Evolutionary conservation across 148 eudicot species (phyloP).

Genomic region (Camellia japonica): DNA sequence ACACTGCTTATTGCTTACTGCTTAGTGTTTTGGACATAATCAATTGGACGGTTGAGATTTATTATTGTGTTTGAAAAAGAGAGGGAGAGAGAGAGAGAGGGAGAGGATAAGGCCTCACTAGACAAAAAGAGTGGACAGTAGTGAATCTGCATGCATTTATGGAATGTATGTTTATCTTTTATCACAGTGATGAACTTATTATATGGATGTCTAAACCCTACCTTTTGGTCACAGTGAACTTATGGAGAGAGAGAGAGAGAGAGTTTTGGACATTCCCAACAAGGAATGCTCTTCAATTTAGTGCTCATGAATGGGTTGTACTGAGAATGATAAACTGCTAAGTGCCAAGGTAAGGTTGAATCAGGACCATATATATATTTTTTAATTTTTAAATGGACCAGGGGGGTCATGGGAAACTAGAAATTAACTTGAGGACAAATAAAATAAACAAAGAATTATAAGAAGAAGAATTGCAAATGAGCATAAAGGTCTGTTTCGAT

Average conservation of each 20-base stretch:
- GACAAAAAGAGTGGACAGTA: neutral
- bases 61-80: too few relatives aligned
- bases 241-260: neutral
- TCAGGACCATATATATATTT: neutral
- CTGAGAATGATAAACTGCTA: conserved; percentile 9
- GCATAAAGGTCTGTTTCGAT: too few relatives aligned
- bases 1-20: neutral
- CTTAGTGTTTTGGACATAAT: neutral
- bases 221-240: conserved; percentile 3
- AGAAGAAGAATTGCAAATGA: too few relatives aligned
- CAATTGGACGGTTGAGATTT: conserved; percentile 5
- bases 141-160: conserved; percentile 17
- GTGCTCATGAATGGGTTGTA: conserved; percentile 5
- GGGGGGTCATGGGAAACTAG: neutral
- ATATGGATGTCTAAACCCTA: conserved; percentile 1
- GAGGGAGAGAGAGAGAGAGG: too few relatives aligned
- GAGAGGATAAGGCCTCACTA: neutral
- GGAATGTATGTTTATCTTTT: conserved; percentile 10
- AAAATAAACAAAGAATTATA: too few relatives aligned
- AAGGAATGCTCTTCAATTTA: conserved; percentile 14
- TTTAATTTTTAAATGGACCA: neutral
- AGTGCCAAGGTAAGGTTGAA: neutral
- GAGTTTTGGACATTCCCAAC: neutral
- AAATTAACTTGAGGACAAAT: too few relatives aligned
- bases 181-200: conserved; percentile 10